Evolutionary conservation across 805 yeast genomes (phyloP).

Genomic region (Cyberlindnera maritima): DNA sequence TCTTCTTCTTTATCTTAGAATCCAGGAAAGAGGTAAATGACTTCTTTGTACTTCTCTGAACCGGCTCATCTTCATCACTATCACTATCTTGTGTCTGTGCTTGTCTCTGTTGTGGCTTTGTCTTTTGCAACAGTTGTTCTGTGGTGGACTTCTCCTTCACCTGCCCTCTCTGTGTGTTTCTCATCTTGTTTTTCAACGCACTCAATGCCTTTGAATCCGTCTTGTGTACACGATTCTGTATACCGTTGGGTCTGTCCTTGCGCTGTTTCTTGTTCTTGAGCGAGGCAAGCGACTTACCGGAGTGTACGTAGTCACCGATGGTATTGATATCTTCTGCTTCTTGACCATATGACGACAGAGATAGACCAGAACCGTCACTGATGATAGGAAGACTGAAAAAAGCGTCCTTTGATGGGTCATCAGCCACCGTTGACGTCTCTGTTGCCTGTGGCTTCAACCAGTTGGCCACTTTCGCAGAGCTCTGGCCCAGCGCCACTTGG

Average conservation of each 20-base stretch:
- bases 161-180: slow-evolving; percentile 15
- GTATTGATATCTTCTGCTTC: slow-evolving; percentile 17
- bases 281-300: slow-evolving; percentile 22
- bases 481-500: slow-evolving; percentile 21
- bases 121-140: slow-evolving; percentile 6
- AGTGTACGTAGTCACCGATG: slow-evolving; percentile 27
- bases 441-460: slow-evolving; percentile 23
- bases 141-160: slow-evolving; percentile 1
- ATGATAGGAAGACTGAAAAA: slow-evolving; percentile 27
- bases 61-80: slow-evolving; percentile 21
- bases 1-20: slow-evolving; percentile 21
- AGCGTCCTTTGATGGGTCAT: slow-evolving; percentile 19
- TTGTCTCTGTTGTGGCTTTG: not conserved
- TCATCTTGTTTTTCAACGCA: slow-evolving; percentile 26
- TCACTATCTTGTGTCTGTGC: slow-evolving; percentile 15
- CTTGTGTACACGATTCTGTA: slow-evolving; percentile 2
- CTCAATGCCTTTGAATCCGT: slow-evolving; percentile 23
- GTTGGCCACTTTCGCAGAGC: slow-evolving; percentile 17
- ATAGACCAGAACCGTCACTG: slow-evolving; percentile 22
- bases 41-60: slow-evolving; percentile 23
- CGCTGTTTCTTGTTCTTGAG: slow-evolving; percentile 17
- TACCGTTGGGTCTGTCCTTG: slow-evolving; percentile 3
- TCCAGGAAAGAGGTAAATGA: slow-evolving; percentile 18
- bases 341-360: slow-evolving; percentile 4
- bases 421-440: not conserved